phyloP scores from a whole-genome alignment of 2,329 filamentous ascomycete genomes.

The Colletotrichum spaethianum region DNA sequence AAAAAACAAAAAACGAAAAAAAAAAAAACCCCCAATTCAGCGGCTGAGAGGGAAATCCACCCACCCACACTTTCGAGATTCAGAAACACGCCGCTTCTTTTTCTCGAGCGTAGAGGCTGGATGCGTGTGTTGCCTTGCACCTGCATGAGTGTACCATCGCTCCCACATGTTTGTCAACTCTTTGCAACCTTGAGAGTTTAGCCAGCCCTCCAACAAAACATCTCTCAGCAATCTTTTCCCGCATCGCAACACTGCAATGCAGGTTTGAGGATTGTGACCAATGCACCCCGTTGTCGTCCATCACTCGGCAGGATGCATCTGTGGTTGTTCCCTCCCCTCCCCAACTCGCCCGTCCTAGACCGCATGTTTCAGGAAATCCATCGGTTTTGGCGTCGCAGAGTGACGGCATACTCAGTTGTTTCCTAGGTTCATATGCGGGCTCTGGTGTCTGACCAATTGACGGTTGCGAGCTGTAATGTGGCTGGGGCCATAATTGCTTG shows the following conservation, averaged over 20 bases:
- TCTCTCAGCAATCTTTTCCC: neutral
- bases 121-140: conserved; percentile 11
- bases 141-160: conserved; percentile 1
- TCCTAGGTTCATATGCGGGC: neutral
- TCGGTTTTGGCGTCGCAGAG: neutral
- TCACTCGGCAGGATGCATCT: conserved; percentile 30
- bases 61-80: conserved; percentile 12
- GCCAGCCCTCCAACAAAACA: neutral
- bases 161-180: conserved; percentile 18
- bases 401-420: neutral
- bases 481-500: neutral
- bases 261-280: conserved; percentile 34
- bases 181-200: neutral
- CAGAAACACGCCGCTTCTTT: conserved; percentile 24
- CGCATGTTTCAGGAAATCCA: conserved; percentile 7
- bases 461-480: neutral
- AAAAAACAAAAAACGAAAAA: too few relatives aligned
- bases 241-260: conserved; percentile 30
- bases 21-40: neutral
- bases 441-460: neutral
- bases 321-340: neutral
- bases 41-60: conserved; percentile 11
- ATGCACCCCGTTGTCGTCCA: conserved; percentile 28
- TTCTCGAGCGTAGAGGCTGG: neutral
- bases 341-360: neutral